Evolutionary conservation across 805 yeast genomes (phyloP).

Genomic region (Lipomyces spencermartinsiae): DNA sequence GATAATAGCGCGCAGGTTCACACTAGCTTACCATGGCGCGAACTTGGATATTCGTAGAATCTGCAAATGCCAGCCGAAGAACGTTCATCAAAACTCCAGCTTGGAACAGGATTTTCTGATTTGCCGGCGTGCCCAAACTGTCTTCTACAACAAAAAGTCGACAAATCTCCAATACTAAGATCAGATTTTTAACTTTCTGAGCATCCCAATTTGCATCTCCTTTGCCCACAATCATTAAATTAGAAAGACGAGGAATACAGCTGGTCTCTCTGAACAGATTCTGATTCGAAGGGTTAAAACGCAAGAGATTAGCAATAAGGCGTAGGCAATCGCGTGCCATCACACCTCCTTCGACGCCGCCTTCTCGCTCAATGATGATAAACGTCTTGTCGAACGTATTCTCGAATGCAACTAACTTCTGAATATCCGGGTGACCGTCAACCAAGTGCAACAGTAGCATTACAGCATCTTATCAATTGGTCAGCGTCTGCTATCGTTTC

Average conservation of each 20-base stretch:
- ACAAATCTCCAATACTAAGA: slow-evolving; percentile 72
- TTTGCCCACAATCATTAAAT: slow-evolving; percentile 58
- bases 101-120: slow-evolving; percentile 66
- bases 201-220: slow-evolving; percentile 71
- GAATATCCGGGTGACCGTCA: slow-evolving; percentile 81
- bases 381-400: slow-evolving; percentile 86
- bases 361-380: slow-evolving; percentile 81
- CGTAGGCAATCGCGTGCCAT: slow-evolving; percentile 91
- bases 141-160: slow-evolving; percentile 75
- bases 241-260: slow-evolving; percentile 69
- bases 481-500: background rate
- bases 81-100: slow-evolving; percentile 70
- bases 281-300: slow-evolving; percentile 88
- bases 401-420: slow-evolving; percentile 92
- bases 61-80: slow-evolving; percentile 70
- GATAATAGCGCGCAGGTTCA: slow-evolving; percentile 58
- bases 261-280: slow-evolving; percentile 85
- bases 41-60: slow-evolving; percentile 65
- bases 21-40: slow-evolving; percentile 51
- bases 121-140: slow-evolving; percentile 62
- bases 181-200: slow-evolving; percentile 71
- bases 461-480: slow-evolving; percentile 52
- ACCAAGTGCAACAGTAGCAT: slow-evolving; percentile 82
- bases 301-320: slow-evolving; percentile 70
- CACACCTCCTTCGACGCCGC: slow-evolving; percentile 85